Percentiles rank a stretch among this genome's conserved stretches.
These are phyloP conservation scores for Botrytis pseudocinerea DNA, from an alignment of 2,329 filamentous ascomycete species.

Conservation along the genomic window DNA sequence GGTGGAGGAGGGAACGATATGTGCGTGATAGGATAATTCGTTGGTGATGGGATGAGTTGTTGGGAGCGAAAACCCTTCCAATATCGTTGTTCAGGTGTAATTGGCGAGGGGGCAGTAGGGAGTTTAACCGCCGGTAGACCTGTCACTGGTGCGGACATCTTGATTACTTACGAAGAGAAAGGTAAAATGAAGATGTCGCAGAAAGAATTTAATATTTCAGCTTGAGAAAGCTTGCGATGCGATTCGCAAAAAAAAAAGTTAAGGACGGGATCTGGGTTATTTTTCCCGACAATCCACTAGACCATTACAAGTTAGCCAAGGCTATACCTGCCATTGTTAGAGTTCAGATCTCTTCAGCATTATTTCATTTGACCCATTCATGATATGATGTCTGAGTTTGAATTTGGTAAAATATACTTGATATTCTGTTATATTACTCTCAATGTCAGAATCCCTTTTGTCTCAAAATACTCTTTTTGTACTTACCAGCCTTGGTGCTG, in stretches of 20 bases:
- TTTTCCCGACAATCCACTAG: constrained; percentile 13
- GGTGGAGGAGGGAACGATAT: constrained; percentile 69
- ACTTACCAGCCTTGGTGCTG: not conserved
- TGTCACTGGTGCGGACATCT: constrained; percentile 39
- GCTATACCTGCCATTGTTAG: constrained; percentile 3
- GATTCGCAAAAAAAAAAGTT: constrained; percentile 22
- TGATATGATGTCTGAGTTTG: not conserved
- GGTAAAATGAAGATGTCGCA: constrained; percentile 18
- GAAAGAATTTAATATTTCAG: constrained; percentile 8
- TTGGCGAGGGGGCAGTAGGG: constrained; percentile 75
- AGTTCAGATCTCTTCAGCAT: not conserved
- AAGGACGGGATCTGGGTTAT: not conserved
- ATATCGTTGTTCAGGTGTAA: constrained; percentile 92
- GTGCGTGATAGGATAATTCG: constrained; percentile 78
- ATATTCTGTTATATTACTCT: not conserved
- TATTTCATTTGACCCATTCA: not conserved
- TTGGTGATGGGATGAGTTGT: constrained; percentile 77
- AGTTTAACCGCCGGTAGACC: constrained; percentile 63
- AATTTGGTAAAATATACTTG: not conserved
- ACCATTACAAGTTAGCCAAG: constrained; percentile 9
- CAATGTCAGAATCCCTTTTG: not conserved
- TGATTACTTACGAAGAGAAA: constrained; percentile 21
- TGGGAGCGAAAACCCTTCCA: constrained; percentile 96
- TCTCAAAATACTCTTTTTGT: not conserved
- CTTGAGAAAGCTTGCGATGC: constrained; percentile 14